Base-by-base conservation (phyloP, 1,139 yeast species). In the Diutina rugosa region DNA sequence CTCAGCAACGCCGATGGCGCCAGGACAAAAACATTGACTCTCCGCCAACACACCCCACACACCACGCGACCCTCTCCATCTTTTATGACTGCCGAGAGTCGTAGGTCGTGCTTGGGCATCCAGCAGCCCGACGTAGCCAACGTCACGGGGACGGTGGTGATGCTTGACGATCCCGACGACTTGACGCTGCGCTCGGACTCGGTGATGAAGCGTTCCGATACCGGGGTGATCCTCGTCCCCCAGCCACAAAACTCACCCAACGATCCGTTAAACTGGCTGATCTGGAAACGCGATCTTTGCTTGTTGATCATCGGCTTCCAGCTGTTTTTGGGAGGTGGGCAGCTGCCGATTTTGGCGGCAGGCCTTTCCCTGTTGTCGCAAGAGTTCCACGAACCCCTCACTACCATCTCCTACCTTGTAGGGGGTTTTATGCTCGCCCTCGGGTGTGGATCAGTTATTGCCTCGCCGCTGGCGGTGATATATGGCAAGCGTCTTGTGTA, bases 171-270 rank as follows among this genome's bases (percentile, higher is more conserved):
- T 55, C 32, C 30, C 61, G 62, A 35, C 12, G 46, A 55, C 65
- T 61, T 55, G 46, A 16, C 10, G 60, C 58, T 51, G 14, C 56
- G 59, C 46, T 30, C 41, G 8, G 54, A 55, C 46, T 58, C 68
- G 1, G 38, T 47, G 35, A 58, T 78, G 55, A 79, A 79, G 61
- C 73, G 74, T 58, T 77, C 83, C 8, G 68, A 69, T 4, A 64
- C 64, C 5, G 89, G 89, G 0, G 74, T 86, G 46, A 78, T 87
- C 41, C 70, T 86, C 55, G 75, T 80, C 57, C 93, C 93, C 0
- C 91, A 87, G 66, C 93, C 93, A 5, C 84, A 85, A 32, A 85
- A 85, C 61, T 78, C 85, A 52, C 85, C 87, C 16, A 85, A 87
- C 64, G 93, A 86, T 64, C 93, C 93, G 0, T 71, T 86, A 55